A percentile compares a stretch with the other conserved stretches of the same genome.
phyloP scores from a whole-genome alignment of 1,139 yeast species.

The Yamadazyma oceani region DNA sequence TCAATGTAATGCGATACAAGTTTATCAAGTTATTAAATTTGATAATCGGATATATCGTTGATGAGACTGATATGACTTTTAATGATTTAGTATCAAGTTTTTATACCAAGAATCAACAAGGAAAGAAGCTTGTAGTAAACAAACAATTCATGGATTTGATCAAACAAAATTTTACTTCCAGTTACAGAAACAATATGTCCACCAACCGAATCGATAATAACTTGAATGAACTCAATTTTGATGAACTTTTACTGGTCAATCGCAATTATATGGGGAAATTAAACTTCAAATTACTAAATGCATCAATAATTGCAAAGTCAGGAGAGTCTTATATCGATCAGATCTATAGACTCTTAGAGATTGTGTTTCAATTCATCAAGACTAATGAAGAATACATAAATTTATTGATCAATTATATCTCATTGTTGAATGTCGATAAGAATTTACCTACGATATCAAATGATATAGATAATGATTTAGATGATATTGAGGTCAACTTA shows the following conservation, averaged over 20 bases:
- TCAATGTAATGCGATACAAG: constrained; percentile 47
- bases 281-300: constrained; percentile 40
- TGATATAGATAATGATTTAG: constrained; percentile 17
- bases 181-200: constrained; percentile 15
- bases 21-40: constrained; percentile 46
- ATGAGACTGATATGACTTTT: constrained; percentile 49
- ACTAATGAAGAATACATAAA: constrained; percentile 46
- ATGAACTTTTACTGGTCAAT: constrained; percentile 48
- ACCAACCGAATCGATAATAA: constrained; percentile 14
- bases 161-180: background rate
- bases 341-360: constrained; percentile 43
- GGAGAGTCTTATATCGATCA: constrained; percentile 45
- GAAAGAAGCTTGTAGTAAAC: constrained; percentile 16
- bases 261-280: constrained; percentile 35
- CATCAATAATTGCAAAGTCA: constrained; percentile 39
- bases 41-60: constrained; percentile 43
- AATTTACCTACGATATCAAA: constrained; percentile 12
- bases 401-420: constrained; percentile 29
- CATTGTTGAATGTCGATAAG: constrained; percentile 26
- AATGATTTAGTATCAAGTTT: constrained; percentile 19
- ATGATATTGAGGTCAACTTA: constrained; percentile 24
- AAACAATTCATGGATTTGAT: constrained; percentile 13
- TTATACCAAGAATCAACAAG: constrained; percentile 16
- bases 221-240: constrained; percentile 39
- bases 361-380: constrained; percentile 42